Evolutionary conservation across 345 rosid species (phyloP), one percentile per base, ranked within the genome.

Genomic region (Corchorus capsularis): DNA sequence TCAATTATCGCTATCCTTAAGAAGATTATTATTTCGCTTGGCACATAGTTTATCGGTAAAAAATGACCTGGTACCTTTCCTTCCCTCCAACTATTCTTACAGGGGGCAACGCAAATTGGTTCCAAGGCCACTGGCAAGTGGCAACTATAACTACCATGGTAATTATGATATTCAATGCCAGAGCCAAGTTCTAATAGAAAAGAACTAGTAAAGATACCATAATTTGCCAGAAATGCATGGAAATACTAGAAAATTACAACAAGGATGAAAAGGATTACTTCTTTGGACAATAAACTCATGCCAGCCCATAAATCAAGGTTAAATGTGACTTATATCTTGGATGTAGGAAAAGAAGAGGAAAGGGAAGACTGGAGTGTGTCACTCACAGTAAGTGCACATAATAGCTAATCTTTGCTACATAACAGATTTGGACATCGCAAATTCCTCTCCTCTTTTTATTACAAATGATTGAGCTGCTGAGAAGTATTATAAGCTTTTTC

Each of bases 291-390:
- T 3, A 27, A 41, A 66, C 35, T 17, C 34, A 45, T 15, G 70
- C 53, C 53, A 66, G 50, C 53, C 34, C 53, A 66, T 19, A 50
- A 59, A 45, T 59, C 67, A 59, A 57, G 66, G 66, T 27, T 71
- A 59, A 12, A 67, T 43, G 35, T 5, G 47, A 67, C 15, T 46
- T 67, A 19, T 10, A 20, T 67, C 43, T 27, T 3, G 19, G 19
- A 35, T 32, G 12, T 35, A 35, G 43, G 41, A 20, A 2, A 43
- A 2, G 32, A 35, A 17, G 47, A 69, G 72, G 43, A 34, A 52
- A 34, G 8, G 32, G 73, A 70, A 34, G 45, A 68, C 53, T 34
- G 9, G 20, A 22, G 41, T n/a, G 43, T 13, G 22, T 49, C 19
- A 49, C 8, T 12, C 57, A 50, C 19, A 68, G 56, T 47, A 22